A percentile compares a stretch with the other conserved stretches of the same genome.
phyloP scores from a whole-genome alignment of 306 rosid genomes.

The Fagus sylvatica region DNA sequence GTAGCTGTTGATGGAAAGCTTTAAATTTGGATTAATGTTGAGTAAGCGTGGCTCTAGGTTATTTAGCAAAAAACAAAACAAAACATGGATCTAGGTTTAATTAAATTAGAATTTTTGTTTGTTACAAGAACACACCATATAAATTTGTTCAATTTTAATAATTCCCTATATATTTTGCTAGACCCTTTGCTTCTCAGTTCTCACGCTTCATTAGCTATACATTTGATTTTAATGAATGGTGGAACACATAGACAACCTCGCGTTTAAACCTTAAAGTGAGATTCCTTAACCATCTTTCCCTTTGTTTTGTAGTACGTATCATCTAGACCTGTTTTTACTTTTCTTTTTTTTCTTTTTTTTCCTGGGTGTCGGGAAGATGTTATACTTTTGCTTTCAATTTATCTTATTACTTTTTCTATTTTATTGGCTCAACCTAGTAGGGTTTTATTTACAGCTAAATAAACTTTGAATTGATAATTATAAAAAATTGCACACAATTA shows the following conservation, averaged over 20 bases:
- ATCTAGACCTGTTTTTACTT: not conserved
- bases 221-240: not conserved
- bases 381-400: not conserved
- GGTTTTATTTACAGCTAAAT: no score
- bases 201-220: not conserved
- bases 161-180: not conserved
- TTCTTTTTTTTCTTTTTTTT: not conserved
- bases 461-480: no score
- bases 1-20: no score
- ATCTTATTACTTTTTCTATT: not conserved
- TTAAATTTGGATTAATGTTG: no score
- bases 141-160: not conserved
- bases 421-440: no score
- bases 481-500: not conserved
- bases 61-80: no score
- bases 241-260: not conserved
- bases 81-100: no score
- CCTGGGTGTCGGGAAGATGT: not conserved
- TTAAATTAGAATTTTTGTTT: not conserved
- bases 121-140: not conserved
- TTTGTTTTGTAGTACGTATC: not conserved
- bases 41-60: no score
- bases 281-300: not conserved
- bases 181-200: not conserved
- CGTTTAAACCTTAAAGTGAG: not conserved